These are phyloP conservation scores for Prunus mira DNA, from an alignment of 306 rosid genomes.

Conservation along the genomic window DNA sequence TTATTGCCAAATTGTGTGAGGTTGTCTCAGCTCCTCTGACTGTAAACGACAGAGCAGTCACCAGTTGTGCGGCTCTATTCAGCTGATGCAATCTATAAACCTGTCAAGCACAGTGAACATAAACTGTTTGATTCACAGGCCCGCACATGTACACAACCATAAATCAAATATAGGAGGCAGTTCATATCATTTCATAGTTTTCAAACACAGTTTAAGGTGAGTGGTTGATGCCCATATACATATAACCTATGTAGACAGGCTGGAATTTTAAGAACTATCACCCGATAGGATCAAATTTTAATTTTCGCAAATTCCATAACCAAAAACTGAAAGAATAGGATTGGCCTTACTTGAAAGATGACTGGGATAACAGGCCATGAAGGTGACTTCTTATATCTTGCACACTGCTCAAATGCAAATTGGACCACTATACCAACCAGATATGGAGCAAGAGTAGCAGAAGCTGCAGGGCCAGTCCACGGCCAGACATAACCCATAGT, in stretches of 20 bases:
- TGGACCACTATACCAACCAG: slow-evolving; percentile 95
- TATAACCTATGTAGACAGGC: background rate
- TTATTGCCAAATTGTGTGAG: slow-evolving; percentile 83
- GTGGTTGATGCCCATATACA: background rate
- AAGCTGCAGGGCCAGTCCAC: slow-evolving; percentile 99
- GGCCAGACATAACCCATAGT: slow-evolving; percentile 99
- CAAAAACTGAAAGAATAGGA: background rate
- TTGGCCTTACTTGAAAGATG: slow-evolving; percentile 73
- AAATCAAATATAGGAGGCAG: background rate
- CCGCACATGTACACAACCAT: background rate
- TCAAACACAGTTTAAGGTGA: background rate
- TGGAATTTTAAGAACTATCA: background rate
- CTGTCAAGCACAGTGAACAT: slow-evolving; percentile 37
- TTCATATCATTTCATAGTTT: background rate
- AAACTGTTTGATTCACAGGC: background rate
- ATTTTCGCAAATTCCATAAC: background rate
- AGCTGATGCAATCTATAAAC: slow-evolving; percentile 95
- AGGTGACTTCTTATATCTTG: slow-evolving; percentile 73
- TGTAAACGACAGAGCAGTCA: slow-evolving; percentile 89
- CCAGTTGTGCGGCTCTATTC: slow-evolving; percentile 95
- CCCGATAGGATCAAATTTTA: background rate
- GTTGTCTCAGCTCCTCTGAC: slow-evolving; percentile 97
- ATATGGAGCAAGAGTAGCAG: slow-evolving; percentile 98
- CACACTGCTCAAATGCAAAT: slow-evolving; percentile 95
- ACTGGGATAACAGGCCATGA: slow-evolving; percentile 94